Evolutionary conservation across 352 stramenopile genomes (phyloP).

Genomic region (Phytophthora cactorum): DNA sequence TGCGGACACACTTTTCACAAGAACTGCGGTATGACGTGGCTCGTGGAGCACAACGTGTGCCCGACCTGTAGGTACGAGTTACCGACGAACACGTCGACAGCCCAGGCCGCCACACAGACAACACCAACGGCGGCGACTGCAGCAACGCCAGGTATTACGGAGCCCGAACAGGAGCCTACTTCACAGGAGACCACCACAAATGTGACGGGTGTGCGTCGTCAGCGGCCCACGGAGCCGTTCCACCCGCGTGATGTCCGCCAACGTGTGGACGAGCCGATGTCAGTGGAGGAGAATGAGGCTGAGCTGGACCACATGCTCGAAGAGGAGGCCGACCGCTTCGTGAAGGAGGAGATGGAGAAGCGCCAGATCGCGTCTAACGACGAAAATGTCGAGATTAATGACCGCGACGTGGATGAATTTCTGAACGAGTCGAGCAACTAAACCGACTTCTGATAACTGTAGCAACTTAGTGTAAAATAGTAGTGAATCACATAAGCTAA

Average conservation of each 20-base stretch:
- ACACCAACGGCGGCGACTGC: conserved; percentile 4
- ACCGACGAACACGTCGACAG: conserved; percentile 31
- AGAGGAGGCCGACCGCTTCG: conserved; percentile 60
- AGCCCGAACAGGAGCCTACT: conserved; percentile 28
- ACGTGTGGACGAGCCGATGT: conserved; percentile 43
- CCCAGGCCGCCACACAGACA: conserved; percentile 6
- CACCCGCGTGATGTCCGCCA: conserved; percentile 59
- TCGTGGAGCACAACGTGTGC: conserved; percentile 80
- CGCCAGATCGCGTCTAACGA: conserved; percentile 14
- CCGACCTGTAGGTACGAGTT: conserved; percentile 76
- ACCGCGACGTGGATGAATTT: conserved; percentile 71
- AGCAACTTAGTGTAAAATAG: conserved; percentile 28
- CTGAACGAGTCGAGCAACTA: conserved; percentile 44
- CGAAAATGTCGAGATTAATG: conserved; percentile 56
- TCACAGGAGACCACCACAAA: conserved; percentile 33
- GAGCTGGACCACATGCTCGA: conserved; percentile 70
- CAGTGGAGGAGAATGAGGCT: conserved; percentile 27
- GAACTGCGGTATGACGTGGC: conserved; percentile 78
- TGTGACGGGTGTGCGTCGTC: conserved; percentile 47
- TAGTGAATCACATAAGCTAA: background rate
- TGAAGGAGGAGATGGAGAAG: conserved; percentile 63
- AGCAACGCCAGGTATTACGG: background rate
- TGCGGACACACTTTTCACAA: conserved; percentile 84
- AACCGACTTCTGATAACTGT: background rate
- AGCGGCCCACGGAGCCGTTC: conserved; percentile 33